Evolutionary conservation across 2,329 filamentous ascomycete species (phyloP).

Genomic region (Tympanopsis confertula): DNA sequence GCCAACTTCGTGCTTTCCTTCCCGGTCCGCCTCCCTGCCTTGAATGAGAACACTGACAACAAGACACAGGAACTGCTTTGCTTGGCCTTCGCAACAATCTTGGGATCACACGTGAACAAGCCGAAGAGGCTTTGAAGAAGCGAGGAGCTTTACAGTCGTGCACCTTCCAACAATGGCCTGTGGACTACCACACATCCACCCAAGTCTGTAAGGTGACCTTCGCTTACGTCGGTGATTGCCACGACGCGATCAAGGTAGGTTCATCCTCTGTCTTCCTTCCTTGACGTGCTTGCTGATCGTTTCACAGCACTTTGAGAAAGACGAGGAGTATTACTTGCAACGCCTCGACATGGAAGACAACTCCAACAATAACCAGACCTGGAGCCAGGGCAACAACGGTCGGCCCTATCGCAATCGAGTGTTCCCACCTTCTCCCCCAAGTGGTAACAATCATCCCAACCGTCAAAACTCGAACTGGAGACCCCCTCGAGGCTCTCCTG

Average conservation of each 20-base stretch:
- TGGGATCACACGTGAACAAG: not conserved
- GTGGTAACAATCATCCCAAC: too few species aligned
- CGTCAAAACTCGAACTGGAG: too few species aligned
- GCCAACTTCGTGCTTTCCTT: too few species aligned
- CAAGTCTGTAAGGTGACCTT: conserved; percentile 10
- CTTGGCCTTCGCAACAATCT: not conserved
- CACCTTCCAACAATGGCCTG: not conserved
- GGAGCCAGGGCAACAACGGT: too few species aligned
- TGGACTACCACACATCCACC: too few species aligned
- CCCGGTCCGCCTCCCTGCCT: too few species aligned
- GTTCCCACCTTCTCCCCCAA: too few species aligned
- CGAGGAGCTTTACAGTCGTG: not conserved
- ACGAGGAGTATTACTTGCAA: not conserved
- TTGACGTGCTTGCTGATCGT: not conserved
- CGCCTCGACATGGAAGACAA: not conserved
- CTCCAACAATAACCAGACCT: too few species aligned
- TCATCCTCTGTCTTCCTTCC: not conserved
- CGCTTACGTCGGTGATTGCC: conserved; percentile 11
- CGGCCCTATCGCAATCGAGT: too few species aligned
- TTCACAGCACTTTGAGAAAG: not conserved
- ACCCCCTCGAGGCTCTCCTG: too few species aligned
- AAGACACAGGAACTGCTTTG: not conserved
- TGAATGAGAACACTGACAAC: too few species aligned
- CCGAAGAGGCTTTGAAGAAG: not conserved
- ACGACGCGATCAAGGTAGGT: conserved; percentile 12